phyloP scores from a whole-genome alignment of 495 filamentous ascomycete species.

The Tirmania nivea region DNA sequence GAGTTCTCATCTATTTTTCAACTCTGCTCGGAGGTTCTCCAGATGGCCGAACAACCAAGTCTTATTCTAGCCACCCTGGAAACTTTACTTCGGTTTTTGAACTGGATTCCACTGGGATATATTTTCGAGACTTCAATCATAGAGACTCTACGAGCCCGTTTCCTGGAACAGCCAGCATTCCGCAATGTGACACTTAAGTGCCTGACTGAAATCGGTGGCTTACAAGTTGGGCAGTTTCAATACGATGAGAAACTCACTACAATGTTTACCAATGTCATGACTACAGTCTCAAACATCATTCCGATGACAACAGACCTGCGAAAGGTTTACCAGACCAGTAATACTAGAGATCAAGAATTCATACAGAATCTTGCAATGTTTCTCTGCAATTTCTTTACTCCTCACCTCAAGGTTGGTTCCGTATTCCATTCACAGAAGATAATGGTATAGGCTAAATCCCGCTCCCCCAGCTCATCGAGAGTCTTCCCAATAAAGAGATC shows the following conservation, averaged over 20 bases:
- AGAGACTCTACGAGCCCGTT: conserved; percentile 73
- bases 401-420: conserved; percentile 86
- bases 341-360: conserved; percentile 87
- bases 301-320: conserved; percentile 76
- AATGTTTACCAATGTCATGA: conserved; percentile 93
- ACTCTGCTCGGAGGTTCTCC: conserved; percentile 81
- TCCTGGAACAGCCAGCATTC: conserved; percentile 78
- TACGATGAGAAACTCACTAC: conserved; percentile 86
- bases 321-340: conserved; percentile 69
- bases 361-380: conserved; percentile 92
- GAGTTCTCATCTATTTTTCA: conserved; percentile 97
- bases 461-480: conserved; percentile 62
- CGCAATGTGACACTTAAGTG: conserved; percentile 92
- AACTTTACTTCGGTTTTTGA: conserved; percentile 84
- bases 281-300: conserved; percentile 71
- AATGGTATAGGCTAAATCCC: conserved; percentile 34
- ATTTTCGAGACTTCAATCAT: conserved; percentile 97
- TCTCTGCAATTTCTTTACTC: conserved; percentile 82
- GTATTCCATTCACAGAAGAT: conserved; percentile 84
- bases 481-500: conserved; percentile 80
- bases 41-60: conserved; percentile 65
- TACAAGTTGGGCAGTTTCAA: conserved; percentile 55
- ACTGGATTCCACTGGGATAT: conserved; percentile 96
- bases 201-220: conserved; percentile 84
- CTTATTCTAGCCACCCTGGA: conserved; percentile 86